These are phyloP conservation scores for Tricholoma flavovirens DNA, from an alignment of 768 basidiomycete species.

Conservation along the genomic window DNA sequence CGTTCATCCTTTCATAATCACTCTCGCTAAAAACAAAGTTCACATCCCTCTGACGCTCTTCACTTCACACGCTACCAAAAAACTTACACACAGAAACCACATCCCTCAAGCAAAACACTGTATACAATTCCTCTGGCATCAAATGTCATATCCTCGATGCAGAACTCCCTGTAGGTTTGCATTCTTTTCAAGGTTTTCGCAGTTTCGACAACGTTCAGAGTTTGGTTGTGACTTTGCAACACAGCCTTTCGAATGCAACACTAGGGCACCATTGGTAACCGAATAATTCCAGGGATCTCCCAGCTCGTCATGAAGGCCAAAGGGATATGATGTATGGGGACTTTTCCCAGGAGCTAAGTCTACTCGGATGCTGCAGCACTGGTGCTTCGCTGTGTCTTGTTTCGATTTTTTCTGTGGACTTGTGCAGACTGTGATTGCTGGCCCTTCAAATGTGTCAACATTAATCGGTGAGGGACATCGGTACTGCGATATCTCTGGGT, in stretches of 20 bases:
- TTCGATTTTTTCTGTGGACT: no score
- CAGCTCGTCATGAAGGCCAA: no score
- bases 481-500: background rate
- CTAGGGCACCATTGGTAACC: no score
- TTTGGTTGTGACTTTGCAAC: no score
- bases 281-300: no score
- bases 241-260: no score
- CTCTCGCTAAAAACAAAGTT: background rate
- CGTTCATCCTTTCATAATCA: slow-evolving; percentile 8
- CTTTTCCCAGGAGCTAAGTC: no score
- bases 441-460: background rate
- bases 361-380: no score
- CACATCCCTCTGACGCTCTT: slow-evolving; percentile 1
- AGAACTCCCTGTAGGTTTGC: no score
- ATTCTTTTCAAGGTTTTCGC: slow-evolving; percentile 9
- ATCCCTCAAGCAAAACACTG: background rate
- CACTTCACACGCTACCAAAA: background rate
- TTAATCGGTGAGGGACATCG: background rate
- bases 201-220: no score
- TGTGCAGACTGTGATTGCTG: background rate
- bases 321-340: no score
- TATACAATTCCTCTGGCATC: background rate
- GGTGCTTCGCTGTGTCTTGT: no score
- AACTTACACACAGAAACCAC: background rate
- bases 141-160: slow-evolving; percentile 11